Percentiles rank a stretch among this genome's conserved stretches.
phyloP scores from a whole-genome alignment of 257 asterid species.

The Solanum pimpinellifolium region DNA sequence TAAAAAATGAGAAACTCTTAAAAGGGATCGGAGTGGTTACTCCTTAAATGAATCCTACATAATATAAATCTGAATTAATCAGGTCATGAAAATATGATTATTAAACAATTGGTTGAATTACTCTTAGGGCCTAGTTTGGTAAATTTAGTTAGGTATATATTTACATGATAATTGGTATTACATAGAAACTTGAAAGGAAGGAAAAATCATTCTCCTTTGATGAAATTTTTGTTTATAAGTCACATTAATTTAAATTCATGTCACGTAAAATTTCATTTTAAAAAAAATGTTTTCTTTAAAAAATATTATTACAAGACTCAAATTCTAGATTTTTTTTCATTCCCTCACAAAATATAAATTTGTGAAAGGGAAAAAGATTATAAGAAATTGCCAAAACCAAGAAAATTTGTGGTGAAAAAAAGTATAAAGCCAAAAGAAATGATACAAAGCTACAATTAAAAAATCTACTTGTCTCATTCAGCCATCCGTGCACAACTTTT shows the following conservation, averaged over 20 bases:
- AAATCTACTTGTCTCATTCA: background rate
- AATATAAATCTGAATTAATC: background rate
- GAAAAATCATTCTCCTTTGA: background rate
- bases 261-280: background rate
- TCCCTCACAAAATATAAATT: background rate
- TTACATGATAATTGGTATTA: background rate
- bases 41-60: background rate
- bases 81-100: background rate
- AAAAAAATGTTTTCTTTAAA: rapidly evolving
- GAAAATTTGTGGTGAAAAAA: background rate
- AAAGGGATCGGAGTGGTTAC: background rate
- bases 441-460: slow-evolving; percentile 2
- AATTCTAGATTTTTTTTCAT: background rate
- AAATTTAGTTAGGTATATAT: background rate
- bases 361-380: background rate
- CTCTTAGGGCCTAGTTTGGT: background rate
- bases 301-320: background rate
- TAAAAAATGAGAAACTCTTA: background rate
- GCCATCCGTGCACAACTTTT: slow-evolving; percentile 4
- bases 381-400: background rate
- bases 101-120: background rate
- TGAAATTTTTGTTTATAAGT: background rate
- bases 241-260: background rate
- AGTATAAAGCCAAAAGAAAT: slow-evolving; percentile 14
- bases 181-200: background rate